Evolutionary conservation across 208 protist genomes (phyloP).

Genomic region (Leptomonas seymouri): DNA sequence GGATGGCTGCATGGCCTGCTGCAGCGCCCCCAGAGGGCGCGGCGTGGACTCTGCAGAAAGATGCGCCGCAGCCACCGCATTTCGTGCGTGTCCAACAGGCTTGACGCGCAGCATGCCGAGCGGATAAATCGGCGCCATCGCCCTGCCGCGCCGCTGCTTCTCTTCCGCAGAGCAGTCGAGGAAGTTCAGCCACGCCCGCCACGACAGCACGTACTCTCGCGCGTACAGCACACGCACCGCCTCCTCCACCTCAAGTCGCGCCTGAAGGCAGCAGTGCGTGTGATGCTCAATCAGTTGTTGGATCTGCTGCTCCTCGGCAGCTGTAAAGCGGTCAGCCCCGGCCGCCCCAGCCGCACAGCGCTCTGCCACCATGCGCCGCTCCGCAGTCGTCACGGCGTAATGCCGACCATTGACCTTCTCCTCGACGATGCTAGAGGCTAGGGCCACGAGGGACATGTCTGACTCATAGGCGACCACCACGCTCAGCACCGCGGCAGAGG

Average conservation of each 20-base stretch:
- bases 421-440: conserved; percentile 65
- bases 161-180: conserved; percentile 13
- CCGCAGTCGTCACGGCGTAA: conserved; percentile 17
- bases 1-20: conserved; percentile 6
- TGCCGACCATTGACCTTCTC: conserved; percentile 66
- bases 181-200: conserved; percentile 43
- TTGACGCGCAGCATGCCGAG: conserved; percentile 8
- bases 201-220: conserved; percentile 77
- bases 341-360: conserved; percentile 20
- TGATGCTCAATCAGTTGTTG: conserved; percentile 37
- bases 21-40: background rate
- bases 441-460: conserved; percentile 44
- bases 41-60: background rate
- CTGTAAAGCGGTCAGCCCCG: conserved; percentile 55
- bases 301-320: conserved; percentile 47
- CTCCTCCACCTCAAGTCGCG: conserved; percentile 43
- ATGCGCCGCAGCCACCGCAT: background rate
- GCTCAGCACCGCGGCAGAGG: conserved; percentile 51
- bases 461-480: conserved; percentile 51
- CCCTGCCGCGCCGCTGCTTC: conserved; percentile 8
- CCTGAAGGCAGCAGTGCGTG: conserved; percentile 48
- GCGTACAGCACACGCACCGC: conserved; percentile 57
- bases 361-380: conserved; percentile 30
- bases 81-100: background rate
- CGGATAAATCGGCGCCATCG: conserved; percentile 15